Conservation (phyloP, 2,329 filamentous ascomycete genomes). For the Zarea fungicola region DNA sequence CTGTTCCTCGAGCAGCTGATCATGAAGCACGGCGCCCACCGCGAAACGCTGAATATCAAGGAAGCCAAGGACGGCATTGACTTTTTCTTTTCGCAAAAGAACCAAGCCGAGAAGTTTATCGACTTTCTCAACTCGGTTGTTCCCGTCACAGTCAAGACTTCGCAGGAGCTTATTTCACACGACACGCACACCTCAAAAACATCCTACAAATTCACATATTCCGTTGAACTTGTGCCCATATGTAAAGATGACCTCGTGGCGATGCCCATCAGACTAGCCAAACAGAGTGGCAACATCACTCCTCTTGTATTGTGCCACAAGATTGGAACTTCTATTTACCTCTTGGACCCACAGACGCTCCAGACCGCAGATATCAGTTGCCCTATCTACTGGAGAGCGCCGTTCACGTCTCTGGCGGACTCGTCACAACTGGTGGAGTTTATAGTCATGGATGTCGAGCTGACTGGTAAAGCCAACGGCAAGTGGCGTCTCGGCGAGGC, state of each 20-base stretch:
- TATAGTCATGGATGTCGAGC: constrained; percentile 90
- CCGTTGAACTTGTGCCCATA: constrained; percentile 83
- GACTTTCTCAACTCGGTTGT: constrained; percentile 83
- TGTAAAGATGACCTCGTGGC: constrained; percentile 98
- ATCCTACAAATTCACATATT: constrained; percentile 93
- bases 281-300: constrained; percentile 79
- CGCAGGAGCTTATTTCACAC: constrained; percentile 81
- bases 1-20: constrained; percentile 84
- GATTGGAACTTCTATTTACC: constrained; percentile 82
- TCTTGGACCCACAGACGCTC: constrained; percentile 85
- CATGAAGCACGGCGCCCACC: constrained; percentile 85
- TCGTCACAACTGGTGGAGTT: constrained; percentile 85
- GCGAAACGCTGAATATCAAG: constrained; percentile 96
- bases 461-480: constrained; percentile 67
- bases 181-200: constrained; percentile 87
- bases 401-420: constrained; percentile 79
- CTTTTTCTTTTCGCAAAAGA: constrained; percentile 87
- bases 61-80: constrained; percentile 94
- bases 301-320: constrained; percentile 82
- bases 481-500: constrained; percentile 82
- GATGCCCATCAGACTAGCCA: constrained; percentile 82
- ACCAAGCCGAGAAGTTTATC: constrained; percentile 87
- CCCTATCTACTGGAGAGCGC: constrained; percentile 82
- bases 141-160: constrained; percentile 72
- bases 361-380: constrained; percentile 83